These are phyloP conservation scores for Oldenlandia corymbosa DNA, from an alignment of 257 asterid species.

Conservation along the genomic window DNA sequence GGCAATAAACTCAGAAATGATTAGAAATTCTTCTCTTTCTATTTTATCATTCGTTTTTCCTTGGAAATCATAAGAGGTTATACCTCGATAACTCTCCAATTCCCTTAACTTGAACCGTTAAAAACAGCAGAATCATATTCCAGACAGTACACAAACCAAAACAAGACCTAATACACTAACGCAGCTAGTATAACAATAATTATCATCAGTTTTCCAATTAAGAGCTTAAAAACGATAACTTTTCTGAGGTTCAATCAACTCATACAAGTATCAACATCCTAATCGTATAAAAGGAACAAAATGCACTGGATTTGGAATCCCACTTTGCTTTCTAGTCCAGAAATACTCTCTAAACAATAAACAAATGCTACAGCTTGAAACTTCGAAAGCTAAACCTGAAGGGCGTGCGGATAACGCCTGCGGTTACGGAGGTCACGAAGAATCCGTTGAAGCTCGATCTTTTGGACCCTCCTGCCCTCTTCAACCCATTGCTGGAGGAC, in stretches of 20 bases:
- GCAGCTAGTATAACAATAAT: not conserved
- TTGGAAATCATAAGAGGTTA: not conserved
- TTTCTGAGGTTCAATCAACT: not conserved
- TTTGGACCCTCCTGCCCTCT: slow-evolving; percentile 42
- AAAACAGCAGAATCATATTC: too few species aligned
- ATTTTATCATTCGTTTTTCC: not conserved
- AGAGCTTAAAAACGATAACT: not conserved
- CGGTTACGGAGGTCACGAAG: slow-evolving; percentile 59
- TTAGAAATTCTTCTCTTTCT: not conserved
- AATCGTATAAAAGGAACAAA: not conserved
- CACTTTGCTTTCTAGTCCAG: not conserved
- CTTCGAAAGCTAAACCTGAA: slow-evolving; percentile 30
- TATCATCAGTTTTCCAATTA: not conserved
- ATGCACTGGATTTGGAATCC: not conserved
- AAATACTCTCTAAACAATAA: not conserved
- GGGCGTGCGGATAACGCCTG: slow-evolving; percentile 52
- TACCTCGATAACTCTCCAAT: not conserved
- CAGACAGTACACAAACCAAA: not conserved
- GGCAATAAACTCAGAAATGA: not conserved
- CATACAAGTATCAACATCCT: not conserved
- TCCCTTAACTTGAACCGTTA: too few species aligned
- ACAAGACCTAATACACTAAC: not conserved
- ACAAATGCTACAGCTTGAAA: not conserved
- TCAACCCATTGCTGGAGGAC: slow-evolving; percentile 55
- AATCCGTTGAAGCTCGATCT: slow-evolving; percentile 41